Base-by-base conservation (phyloP, 2,329 filamentous ascomycete species). In the Tolypocladium nubicola region DNA sequence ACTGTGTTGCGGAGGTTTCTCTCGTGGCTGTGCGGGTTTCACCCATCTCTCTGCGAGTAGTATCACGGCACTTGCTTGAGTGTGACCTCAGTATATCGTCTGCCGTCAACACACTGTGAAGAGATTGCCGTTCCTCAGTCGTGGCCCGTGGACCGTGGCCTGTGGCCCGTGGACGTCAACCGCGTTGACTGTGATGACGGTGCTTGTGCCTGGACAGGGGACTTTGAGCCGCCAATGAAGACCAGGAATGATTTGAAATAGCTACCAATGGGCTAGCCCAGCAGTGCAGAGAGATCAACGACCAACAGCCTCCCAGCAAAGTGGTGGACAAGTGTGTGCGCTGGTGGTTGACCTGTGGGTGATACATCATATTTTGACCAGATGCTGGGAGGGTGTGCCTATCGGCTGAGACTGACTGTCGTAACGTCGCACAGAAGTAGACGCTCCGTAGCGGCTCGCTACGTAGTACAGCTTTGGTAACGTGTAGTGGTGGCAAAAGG, bases 291-390 rank as follows among this genome's bases (percentile, higher is more conserved):
- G 9, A 41, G 8, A 30, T n/a, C 21, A 41, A 30, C 23, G 11
- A 38, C 52, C 37, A 53, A 40, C 52, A 33, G 38, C 16, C 37
- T 53, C 19, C 14, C 16, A n/a, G 19, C 21, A 19, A 23, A 21
- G n/a, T 47, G 43, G 43, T 40, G 38, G 14, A 16, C 14, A 19
- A 7, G 19, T 41, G 40, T 50, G 16, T 5, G 26, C 47, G 19
- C 47, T 33, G 45, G 2, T 33, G 30, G 41, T 41, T 54, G n/a
- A 38, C 35, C 45, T 58, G 61, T 57, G 59, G 61, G 57, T 35
- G 61, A 63, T 50, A 56, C 3, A 59, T 62, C 61, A 61, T 52
- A 57, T 61, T 61, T 50, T 56, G 23, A 26, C 41, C 37, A 59
- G 40, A 57, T 57, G 49, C 8, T 37, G 35, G 38, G 45, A 56